These are phyloP conservation scores for Dissophora globulifera DNA, from an alignment of 192 early-diverging fungal genomes.

Conservation along the genomic window DNA sequence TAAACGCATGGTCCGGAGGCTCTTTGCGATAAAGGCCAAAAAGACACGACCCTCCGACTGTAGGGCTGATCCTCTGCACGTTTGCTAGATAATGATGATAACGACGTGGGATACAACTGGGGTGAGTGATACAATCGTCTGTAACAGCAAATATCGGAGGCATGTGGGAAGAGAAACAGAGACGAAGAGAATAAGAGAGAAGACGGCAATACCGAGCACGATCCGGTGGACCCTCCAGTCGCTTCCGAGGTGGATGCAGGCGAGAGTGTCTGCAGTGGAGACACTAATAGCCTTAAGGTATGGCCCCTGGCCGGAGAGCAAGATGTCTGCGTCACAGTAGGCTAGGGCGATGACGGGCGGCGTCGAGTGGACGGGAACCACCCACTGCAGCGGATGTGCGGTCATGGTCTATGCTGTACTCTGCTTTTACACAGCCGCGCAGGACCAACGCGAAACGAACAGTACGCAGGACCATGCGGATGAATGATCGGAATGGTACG, in stretches of 20 bases:
- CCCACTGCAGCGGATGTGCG: constrained; percentile 7
- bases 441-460: too few species aligned
- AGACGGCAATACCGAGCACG: constrained; percentile 60
- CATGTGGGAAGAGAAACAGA: too few species aligned
- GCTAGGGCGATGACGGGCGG: constrained; percentile 59
- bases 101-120: too few species aligned
- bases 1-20: constrained; percentile 33
- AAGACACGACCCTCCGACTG: constrained; percentile 29
- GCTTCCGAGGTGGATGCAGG: constrained; percentile 47
- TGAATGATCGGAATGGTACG: too few species aligned
- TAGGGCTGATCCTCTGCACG: constrained; percentile 16
- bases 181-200: too few species aligned
- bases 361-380: constrained; percentile 34
- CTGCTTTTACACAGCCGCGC: too few species aligned
- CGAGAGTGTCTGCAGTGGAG: constrained; percentile 51
- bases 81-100: too few species aligned
- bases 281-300: constrained; percentile 63
- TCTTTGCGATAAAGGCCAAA: constrained; percentile 55
- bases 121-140: not conserved
- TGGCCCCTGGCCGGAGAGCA: constrained; percentile 66
- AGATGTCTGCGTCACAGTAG: constrained; percentile 58
- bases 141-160: too few species aligned
- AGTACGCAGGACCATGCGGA: too few species aligned
- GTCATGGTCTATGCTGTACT: too few species aligned
- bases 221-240: constrained; percentile 63